Evolutionary conservation across 345 rosid genomes (phyloP).

Genomic region (Moricandia arvensis): DNA sequence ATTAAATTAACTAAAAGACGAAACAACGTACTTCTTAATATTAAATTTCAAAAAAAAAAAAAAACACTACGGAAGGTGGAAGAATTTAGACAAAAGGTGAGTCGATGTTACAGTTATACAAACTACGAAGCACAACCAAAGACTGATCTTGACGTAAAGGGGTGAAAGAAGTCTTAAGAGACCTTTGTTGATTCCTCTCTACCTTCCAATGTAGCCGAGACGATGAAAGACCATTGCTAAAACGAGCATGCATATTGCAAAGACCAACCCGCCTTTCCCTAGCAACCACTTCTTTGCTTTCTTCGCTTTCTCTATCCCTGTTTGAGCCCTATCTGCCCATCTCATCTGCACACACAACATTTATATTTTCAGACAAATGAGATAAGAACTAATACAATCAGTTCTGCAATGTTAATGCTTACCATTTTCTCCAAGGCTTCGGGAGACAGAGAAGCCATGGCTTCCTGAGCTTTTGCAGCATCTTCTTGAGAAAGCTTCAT

Average conservation of each 20-base stretch:
- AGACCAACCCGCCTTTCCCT: slow-evolving; percentile 74
- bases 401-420: slow-evolving; percentile 3
- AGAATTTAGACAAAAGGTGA: slow-evolving; percentile 13
- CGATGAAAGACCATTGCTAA: slow-evolving; percentile 79
- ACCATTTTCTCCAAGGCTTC: slow-evolving; percentile 89
- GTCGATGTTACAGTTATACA: slow-evolving; percentile 22
- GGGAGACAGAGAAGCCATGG: slow-evolving; percentile 86
- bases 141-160: slow-evolving; percentile 13
- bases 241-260: slow-evolving; percentile 78
- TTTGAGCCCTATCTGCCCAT: slow-evolving; percentile 87
- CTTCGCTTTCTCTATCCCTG: slow-evolving; percentile 66
- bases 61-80: slow-evolving; percentile 12
- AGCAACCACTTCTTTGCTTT: slow-evolving; percentile 93
- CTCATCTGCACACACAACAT: slow-evolving; percentile 58
- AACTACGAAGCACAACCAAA: slow-evolving; percentile 10
- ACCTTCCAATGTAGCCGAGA: slow-evolving; percentile 75
- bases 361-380: background rate
- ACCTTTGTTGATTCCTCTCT: slow-evolving; percentile 13
- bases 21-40: background rate
- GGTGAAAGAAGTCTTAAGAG: background rate
- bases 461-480: slow-evolving; percentile 85
- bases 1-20: background rate
- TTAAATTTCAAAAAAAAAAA: background rate
- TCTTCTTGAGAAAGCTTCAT: slow-evolving; percentile 81
- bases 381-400: background rate